These are phyloP conservation scores for Sphagnum magellanicum DNA, from an alignment of 228 moss, liverwort and hornwort genomes.

Conservation along the genomic window DNA sequence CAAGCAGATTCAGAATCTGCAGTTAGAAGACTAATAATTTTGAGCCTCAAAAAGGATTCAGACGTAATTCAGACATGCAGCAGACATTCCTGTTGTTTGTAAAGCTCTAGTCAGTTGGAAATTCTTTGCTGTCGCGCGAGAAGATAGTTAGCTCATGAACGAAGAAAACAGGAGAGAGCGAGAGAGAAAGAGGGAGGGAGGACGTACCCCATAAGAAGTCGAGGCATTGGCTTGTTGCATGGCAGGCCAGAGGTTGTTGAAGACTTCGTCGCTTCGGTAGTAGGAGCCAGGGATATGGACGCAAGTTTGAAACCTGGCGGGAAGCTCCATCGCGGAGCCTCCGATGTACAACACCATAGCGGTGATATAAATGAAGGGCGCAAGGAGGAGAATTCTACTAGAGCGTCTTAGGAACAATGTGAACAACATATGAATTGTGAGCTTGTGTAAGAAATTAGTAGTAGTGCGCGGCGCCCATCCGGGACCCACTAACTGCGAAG, in stretches of 20 bases:
- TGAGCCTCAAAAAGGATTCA: neutral
- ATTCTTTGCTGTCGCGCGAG: too few relatives aligned
- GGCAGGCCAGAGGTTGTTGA: conserved; percentile 74
- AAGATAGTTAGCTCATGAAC: too few relatives aligned
- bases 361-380: conserved; percentile 75
- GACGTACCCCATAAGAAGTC: conserved; percentile 49
- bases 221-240: conserved; percentile 55
- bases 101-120: too few relatives aligned
- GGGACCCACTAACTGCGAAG: conserved; percentile 1
- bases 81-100: neutral
- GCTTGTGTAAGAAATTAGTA: conserved; percentile 11
- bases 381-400: conserved; percentile 49
- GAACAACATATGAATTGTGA: conserved; percentile 32
- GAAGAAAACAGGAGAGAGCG: too few relatives aligned
- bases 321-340: conserved; percentile 35
- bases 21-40: too few relatives aligned
- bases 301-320: conserved; percentile 1
- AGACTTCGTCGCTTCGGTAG: conserved; percentile 79
- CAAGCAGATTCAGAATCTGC: too few relatives aligned
- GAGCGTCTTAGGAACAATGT: conserved; percentile 65
- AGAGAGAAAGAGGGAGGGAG: neutral
- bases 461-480: conserved; percentile 17
- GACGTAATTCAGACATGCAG: neutral
- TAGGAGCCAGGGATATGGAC: conserved; percentile 32
- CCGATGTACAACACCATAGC: conserved; percentile 87